phyloP scores from a whole-genome alignment of 2,329 filamentous ascomycete species.

The Pseudogymnoascus verrucosus region DNA sequence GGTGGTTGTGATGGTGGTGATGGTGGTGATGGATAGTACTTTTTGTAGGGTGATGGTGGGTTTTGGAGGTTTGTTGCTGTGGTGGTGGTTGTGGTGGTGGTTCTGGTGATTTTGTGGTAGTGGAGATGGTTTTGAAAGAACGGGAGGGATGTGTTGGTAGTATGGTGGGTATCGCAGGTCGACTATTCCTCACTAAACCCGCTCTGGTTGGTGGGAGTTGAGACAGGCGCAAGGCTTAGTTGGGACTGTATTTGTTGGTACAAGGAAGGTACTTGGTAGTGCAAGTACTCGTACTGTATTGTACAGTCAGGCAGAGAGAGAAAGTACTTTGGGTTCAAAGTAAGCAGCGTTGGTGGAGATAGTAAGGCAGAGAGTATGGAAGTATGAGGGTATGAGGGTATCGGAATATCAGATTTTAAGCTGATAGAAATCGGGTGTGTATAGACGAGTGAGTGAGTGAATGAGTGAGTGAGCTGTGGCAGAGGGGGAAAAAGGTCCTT shows the following conservation, averaged over 20 bases:
- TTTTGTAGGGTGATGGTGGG: neutral
- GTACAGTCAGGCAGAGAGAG: neutral
- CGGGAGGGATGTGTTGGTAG: constrained; percentile 1
- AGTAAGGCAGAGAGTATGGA: neutral
- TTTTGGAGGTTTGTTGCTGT: neutral
- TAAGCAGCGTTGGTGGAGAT: neutral
- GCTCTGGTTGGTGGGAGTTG: neutral
- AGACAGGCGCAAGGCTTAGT: neutral
- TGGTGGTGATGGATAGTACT: neutral
- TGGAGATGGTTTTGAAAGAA: constrained; percentile 6
- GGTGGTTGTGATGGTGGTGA: neutral
- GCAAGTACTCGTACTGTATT: neutral
- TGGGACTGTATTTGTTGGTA: neutral
- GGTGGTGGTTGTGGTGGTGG: neutral
- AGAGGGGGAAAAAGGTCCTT: neutral
- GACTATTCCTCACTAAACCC: neutral
- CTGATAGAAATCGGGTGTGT: neutral
- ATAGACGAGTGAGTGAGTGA: neutral
- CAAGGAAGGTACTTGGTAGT: neutral
- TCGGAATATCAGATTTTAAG: neutral
- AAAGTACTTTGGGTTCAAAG: neutral
- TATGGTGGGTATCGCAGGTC: neutral
- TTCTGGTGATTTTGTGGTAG: neutral
- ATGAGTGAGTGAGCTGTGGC: neutral
- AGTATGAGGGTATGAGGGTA: neutral